phyloP scores from a whole-genome alignment of 805 yeast species.

The Komagataella ulmi region DNA sequence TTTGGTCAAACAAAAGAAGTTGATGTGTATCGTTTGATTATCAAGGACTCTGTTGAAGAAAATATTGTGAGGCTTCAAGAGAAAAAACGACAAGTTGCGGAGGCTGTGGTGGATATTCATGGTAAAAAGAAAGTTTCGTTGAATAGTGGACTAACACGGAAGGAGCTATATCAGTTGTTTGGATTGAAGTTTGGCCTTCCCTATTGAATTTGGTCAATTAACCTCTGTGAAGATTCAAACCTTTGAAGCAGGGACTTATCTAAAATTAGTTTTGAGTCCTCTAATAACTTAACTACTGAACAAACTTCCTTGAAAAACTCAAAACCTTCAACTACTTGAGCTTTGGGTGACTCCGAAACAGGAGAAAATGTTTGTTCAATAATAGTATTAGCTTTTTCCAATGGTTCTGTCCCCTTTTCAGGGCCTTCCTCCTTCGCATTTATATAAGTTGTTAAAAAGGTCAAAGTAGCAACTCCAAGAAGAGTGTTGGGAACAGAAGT shows the following conservation, averaged over 20 bases:
- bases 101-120: slow-evolving; percentile 13
- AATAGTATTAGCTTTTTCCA: slow-evolving; percentile 4
- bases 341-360: slow-evolving; percentile 9
- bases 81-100: slow-evolving; percentile 19
- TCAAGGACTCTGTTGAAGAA: slow-evolving; percentile 26
- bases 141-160: slow-evolving; percentile 1
- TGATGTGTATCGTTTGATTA: slow-evolving; percentile 27
- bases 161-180: slow-evolving; percentile 6
- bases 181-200: slow-evolving; percentile 3
- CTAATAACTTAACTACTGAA: slow-evolving; percentile 9
- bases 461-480: slow-evolving; percentile 44
- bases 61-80: slow-evolving; percentile 20
- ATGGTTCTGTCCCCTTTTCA: slow-evolving; percentile 1
- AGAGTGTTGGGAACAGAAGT: slow-evolving; percentile 43
- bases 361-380: slow-evolving; percentile 8
- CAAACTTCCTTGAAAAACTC: slow-evolving; percentile 12
- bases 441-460: slow-evolving; percentile 27
- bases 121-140: slow-evolving; percentile 1
- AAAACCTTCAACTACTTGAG: slow-evolving; percentile 10
- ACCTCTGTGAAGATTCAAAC: slow-evolving; percentile 6
- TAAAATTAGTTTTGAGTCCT: slow-evolving; percentile 7
- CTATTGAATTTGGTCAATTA: slow-evolving; percentile 1
- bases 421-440: slow-evolving; percentile 1
- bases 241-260: slow-evolving; percentile 4
- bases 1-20: slow-evolving; percentile 27